Evolutionary conservation across 2,329 filamentous ascomycete genomes (phyloP).

Genomic region (Celoporthe dispersa): DNA sequence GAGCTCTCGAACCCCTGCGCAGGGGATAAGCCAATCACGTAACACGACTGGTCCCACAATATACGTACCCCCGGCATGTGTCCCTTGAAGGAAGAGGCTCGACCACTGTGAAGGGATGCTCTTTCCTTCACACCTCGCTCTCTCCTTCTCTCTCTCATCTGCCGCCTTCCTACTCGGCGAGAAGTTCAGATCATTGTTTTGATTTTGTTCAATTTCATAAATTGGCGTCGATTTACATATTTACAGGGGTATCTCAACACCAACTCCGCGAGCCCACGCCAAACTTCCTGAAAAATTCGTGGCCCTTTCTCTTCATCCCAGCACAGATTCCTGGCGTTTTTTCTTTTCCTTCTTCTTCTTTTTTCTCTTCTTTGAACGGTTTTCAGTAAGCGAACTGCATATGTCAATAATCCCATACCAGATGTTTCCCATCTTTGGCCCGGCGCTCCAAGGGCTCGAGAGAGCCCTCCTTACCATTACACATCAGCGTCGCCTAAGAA

Average conservation of each 20-base stretch:
- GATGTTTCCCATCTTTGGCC: neutral
- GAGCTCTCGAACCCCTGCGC: conserved; percentile 12
- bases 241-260: conserved; percentile 1
- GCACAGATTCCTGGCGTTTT: neutral
- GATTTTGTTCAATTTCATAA: neutral
- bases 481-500: neutral
- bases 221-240: neutral
- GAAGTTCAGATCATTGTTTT: neutral
- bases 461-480: neutral
- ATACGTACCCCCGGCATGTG: conserved; percentile 1
- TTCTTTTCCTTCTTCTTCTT: neutral
- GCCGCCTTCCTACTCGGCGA: too few species aligned
- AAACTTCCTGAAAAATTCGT: neutral
- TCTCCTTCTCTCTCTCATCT: neutral
- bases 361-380: too few species aligned
- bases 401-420: neutral
- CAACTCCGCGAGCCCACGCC: neutral
- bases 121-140: neutral
- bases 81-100: conserved; percentile 1
- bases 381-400: neutral
- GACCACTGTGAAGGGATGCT: neutral
- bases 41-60: conserved; percentile 14
- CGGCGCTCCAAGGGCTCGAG: neutral
- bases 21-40: conserved; percentile 14
- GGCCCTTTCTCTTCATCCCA: neutral